These are phyloP conservation scores for Auricularia auricula-judae DNA, from an alignment of 768 basidiomycete species.

Conservation along the genomic window DNA sequence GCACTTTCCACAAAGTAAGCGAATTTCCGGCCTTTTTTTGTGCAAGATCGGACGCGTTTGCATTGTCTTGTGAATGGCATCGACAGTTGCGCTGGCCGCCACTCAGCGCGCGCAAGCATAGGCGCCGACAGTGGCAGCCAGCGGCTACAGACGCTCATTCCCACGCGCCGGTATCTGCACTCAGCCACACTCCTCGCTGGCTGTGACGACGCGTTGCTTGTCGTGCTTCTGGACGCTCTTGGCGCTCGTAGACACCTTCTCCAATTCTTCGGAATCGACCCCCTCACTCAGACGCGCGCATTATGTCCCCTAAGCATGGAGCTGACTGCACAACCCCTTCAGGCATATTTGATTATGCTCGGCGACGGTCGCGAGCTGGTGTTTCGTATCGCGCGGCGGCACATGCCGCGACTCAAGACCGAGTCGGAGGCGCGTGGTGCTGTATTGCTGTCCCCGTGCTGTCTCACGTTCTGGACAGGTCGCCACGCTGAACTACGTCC, in stretches of 20 bases:
- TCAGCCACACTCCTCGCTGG: too few species aligned
- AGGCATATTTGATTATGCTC: constrained; percentile 73
- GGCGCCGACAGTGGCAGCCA: too few species aligned
- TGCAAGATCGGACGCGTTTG: neutral
- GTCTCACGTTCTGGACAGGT: constrained; percentile 23
- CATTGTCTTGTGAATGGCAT: too few species aligned
- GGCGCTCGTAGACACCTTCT: too few species aligned
- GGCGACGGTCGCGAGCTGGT: constrained; percentile 50
- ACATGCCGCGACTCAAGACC: constrained; percentile 75
- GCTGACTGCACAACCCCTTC: neutral
- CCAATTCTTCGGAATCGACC: neutral
- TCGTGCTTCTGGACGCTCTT: too few species aligned
- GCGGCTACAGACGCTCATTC: too few species aligned
- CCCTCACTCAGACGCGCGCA: neutral
- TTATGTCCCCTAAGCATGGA: neutral
- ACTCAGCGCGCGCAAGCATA: too few species aligned
- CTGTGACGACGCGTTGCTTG: too few species aligned
- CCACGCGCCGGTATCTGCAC: too few species aligned
- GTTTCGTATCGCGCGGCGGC: constrained; percentile 65
- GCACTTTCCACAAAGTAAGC: constrained; percentile 75
- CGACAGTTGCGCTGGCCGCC: too few species aligned
- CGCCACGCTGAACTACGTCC: constrained; percentile 73
- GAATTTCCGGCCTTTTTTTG: neutral
- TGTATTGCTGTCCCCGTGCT: neutral
- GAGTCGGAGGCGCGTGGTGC: constrained; percentile 48